phyloP scores from a whole-genome alignment of 352 stramenopile genomes.

The Pythium monospermum region DNA sequence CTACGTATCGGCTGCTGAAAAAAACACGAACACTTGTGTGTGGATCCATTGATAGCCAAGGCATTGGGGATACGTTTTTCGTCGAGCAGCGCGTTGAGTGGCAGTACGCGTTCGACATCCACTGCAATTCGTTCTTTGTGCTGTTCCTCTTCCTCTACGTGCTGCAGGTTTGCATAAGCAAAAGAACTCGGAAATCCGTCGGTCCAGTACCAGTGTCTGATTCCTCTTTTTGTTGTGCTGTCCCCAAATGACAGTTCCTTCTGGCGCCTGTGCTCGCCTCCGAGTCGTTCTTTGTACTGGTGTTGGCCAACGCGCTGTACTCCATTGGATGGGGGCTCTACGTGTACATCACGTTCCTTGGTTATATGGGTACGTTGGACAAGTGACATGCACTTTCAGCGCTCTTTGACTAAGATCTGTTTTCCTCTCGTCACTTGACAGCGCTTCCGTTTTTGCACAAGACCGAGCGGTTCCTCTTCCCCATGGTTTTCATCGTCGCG shows the following conservation, averaged over 20 bases:
- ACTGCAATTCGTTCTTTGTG: conserved; percentile 99
- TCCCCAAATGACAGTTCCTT: conserved; percentile 97
- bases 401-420: too few relatives aligned
- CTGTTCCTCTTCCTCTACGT: conserved; percentile 96
- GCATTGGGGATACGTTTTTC: conserved; percentile 75
- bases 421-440: conserved; percentile 13
- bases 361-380: conserved; percentile 85
- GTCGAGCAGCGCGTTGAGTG: conserved; percentile 98
- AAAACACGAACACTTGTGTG: background rate
- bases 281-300: conserved; percentile 83
- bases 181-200: too few relatives aligned
- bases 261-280: conserved; percentile 92
- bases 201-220: too few relatives aligned
- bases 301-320: conserved; percentile 94
- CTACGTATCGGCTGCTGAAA: background rate
- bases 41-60: conserved; percentile 29
- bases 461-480: conserved; percentile 87
- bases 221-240: conserved; percentile 14
- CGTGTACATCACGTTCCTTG: conserved; percentile 98
- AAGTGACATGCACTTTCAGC: background rate
- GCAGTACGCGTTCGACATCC: conserved; percentile 99
- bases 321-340: conserved; percentile 92
- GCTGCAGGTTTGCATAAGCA: too few relatives aligned
- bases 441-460: conserved; percentile 87
- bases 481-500: conserved; percentile 66